A percentile compares a stretch with the other conserved stretches of the same genome.
These are phyloP conservation scores for Jatropha multifida DNA, from an alignment of 441 rosid species.

Conservation along the genomic window DNA sequence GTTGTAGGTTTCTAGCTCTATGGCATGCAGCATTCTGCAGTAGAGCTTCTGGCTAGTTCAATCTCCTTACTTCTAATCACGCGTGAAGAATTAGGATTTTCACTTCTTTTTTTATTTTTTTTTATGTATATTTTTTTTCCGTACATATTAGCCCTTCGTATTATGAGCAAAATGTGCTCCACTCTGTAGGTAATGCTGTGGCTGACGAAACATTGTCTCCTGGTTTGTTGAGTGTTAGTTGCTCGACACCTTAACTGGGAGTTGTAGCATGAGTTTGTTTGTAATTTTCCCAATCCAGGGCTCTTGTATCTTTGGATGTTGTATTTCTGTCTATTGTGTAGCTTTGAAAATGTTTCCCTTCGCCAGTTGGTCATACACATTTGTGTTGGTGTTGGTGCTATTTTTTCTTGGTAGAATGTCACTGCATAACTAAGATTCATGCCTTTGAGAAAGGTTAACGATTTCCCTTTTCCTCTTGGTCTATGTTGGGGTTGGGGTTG, in stretches of 20 bases:
- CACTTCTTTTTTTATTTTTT: background rate
- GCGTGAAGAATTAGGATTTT: slow-evolving; percentile 1
- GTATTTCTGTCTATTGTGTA: background rate
- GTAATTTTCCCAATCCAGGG: slow-evolving; percentile 10
- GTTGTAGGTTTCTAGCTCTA: background rate
- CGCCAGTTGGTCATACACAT: background rate
- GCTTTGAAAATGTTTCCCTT: background rate
- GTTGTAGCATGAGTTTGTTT: background rate
- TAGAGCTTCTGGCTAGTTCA: background rate
- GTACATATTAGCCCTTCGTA: background rate
- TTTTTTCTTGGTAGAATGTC: background rate
- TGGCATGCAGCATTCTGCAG: background rate
- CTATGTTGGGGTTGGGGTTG: too few species aligned
- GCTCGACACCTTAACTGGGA: slow-evolving; percentile 4
- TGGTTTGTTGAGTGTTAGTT: background rate
- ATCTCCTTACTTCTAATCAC: slow-evolving; percentile 4
- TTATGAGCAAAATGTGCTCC: background rate
- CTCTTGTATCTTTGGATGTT: background rate
- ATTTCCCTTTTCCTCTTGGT: too few species aligned
- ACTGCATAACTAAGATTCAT: too few species aligned
- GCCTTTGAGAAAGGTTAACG: too few species aligned
- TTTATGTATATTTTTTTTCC: background rate
- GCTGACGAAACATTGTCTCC: background rate
- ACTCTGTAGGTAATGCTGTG: slow-evolving; percentile 3
- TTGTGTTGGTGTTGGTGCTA: background rate